phyloP scores from a whole-genome alignment of 1,139 yeast species.

The Arxiozyma telluris region DNA sequence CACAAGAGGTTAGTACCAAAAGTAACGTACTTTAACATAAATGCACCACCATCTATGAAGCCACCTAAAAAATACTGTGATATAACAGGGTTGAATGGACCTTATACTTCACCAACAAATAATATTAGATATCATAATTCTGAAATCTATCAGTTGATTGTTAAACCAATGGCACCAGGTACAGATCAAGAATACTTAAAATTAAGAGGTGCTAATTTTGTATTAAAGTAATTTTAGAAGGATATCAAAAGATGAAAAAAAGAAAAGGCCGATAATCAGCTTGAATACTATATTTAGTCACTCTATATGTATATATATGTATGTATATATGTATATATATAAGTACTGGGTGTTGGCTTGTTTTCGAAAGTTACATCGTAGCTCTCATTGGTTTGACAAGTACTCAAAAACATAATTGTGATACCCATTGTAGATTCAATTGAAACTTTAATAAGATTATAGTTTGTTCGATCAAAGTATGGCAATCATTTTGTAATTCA shows the following conservation, averaged over 20 bases:
- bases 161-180: conserved; percentile 76
- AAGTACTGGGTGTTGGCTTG: no score
- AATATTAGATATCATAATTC: conserved; percentile 73
- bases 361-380: no score
- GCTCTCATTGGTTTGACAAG: no score
- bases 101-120: conserved; percentile 66
- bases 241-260: background rate
- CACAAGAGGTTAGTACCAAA: conserved; percentile 10
- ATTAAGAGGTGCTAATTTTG: conserved; percentile 80
- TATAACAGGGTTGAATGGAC: conserved; percentile 79
- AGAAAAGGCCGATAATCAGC: no score
- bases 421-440: no score
- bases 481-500: no score
- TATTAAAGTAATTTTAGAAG: conserved; percentile 41
- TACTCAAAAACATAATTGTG: no score
- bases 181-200: conserved; percentile 89
- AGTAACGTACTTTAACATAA: conserved; percentile 52
- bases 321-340: no score
- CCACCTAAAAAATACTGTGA: conserved; percentile 88
- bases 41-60: conserved; percentile 80
- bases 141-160: conserved; percentile 73
- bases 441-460: no score
- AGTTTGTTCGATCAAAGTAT: no score
- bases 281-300: no score
- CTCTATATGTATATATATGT: no score